Base-by-base conservation (phyloP, 2,329 filamentous ascomycete genomes). In the Aspergillus eucalypticola region DNA sequence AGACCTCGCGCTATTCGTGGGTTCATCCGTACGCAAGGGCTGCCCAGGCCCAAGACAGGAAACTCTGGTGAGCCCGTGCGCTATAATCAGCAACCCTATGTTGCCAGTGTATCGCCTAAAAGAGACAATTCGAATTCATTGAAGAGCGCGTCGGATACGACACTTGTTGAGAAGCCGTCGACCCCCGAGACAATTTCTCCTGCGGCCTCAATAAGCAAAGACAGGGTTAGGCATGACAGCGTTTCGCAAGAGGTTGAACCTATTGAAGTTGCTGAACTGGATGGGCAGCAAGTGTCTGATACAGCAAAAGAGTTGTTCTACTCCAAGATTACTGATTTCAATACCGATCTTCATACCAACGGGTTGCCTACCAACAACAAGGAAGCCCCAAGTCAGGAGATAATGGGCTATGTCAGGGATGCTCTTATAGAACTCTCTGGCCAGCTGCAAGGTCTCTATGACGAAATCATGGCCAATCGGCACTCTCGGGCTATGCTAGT, bases 21-120 rank as follows among this genome's bases (percentile, higher is more conserved):
- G 56, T 75, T 67, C 73, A 76, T 71, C 72, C 74, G 66, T 73
- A 75, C 68, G 57, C 65, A 69, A 63, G 71, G 67, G 35, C 64
- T 71, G 23, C 66, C 64, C 5, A 72, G 65, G 52, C 68, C 71
- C 35, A 67, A 68, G 8, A 70, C 68, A 23, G 72, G 71, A 60
- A 67, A 63, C 39, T 60, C 67, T 23, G 63, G 64, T 27, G 57
- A 63, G 11, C 69, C 64, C n/a, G 49, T 65, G 23, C 63, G 62
- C 15, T 66, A 63, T 54, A 61, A 60, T 10, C 15, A 38, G 15
- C 41, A 29, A 15, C 19, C 61, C 58, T 44, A 41, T 19, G 11
- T 25, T 58, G n/a, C n/a, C 38, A 46, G 29, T 11, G 17, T 56
- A 15, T 23, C 51, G n/a, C 59, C 51, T 2, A 59, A 21, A 8